Evolutionary conservation across 1,284 basidiomycete species (phyloP).

Genomic region (Malassezia restricta): DNA sequence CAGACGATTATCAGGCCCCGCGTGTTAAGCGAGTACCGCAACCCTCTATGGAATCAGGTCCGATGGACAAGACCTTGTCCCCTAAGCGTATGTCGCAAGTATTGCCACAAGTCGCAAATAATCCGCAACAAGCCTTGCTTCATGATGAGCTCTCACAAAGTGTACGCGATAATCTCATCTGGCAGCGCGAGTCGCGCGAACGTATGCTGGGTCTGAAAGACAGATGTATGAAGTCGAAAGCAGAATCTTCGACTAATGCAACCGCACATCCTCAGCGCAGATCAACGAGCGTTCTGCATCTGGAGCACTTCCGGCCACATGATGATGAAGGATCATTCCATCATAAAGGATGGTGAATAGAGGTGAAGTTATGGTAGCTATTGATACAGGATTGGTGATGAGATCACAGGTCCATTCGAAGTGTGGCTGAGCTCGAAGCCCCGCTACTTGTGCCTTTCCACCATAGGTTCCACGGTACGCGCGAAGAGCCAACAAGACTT

Average conservation of each 20-base stretch:
- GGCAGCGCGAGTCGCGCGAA: conserved; percentile 56
- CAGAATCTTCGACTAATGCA: no score
- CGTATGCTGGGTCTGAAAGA: conserved; percentile 33
- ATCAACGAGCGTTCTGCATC: not conserved
- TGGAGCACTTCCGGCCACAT: not conserved
- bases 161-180: conserved; percentile 65
- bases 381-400: no score
- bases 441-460: not conserved
- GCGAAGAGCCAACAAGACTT: not conserved
- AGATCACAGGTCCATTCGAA: no score
- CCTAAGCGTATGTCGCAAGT: not conserved
- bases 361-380: no score
- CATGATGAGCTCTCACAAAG: conserved; percentile 73
- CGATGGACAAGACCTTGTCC: not conserved
- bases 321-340: conserved; percentile 36
- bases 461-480: not conserved
- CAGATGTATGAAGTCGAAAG: no score
- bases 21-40: not conserved
- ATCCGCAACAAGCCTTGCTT: conserved; percentile 64
- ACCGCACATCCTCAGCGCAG: not conserved
- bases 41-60: not conserved
- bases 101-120: conserved; percentile 42
- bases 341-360: conserved; percentile 34
- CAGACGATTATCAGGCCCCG: not conserved
- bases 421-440: no score